These are phyloP conservation scores for Pyrenochaeta sp. DNA, from an alignment of 2,329 filamentous ascomycete species.

Conservation along the genomic window DNA sequence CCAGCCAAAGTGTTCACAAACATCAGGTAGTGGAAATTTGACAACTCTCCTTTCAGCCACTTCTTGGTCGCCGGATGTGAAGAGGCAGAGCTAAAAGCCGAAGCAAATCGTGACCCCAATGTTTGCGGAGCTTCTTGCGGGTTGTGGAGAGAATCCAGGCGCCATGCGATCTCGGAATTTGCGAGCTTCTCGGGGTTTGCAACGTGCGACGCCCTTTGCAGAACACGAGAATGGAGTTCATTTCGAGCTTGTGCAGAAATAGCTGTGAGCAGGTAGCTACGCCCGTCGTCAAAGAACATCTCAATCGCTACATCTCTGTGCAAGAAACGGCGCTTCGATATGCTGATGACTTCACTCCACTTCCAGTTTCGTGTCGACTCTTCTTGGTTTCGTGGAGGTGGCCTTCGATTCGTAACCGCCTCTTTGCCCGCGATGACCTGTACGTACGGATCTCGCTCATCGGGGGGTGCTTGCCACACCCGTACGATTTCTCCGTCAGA, in stretches of 20 bases:
- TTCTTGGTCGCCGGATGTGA: constrained; percentile 85
- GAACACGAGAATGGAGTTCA: constrained; percentile 79
- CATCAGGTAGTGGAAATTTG: constrained; percentile 99
- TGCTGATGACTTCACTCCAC: constrained; percentile 92
- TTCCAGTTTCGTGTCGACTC: constrained; percentile 91
- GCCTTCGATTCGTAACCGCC: constrained; percentile 59
- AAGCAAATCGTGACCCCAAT: constrained; percentile 88
- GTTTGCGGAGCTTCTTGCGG: constrained; percentile 69
- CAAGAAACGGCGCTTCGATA: constrained; percentile 93
- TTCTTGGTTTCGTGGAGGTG: constrained; percentile 40
- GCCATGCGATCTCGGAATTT: constrained; percentile 88
- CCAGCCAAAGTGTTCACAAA: constrained; percentile 97
- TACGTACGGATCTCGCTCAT: constrained; percentile 94
- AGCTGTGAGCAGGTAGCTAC: constrained; percentile 90
- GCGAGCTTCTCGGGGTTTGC: constrained; percentile 72
- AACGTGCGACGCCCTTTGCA: constrained; percentile 80
- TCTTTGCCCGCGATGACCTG: constrained; percentile 88
- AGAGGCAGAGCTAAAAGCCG: constrained; percentile 83
- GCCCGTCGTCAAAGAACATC: constrained; percentile 94
- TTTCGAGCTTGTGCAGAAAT: constrained; percentile 77
- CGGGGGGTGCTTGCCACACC: constrained; percentile 88
- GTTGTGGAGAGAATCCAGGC: constrained; percentile 81
- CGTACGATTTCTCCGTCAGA: constrained; percentile 96
- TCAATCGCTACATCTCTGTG: constrained; percentile 97
- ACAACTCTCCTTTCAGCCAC: constrained; percentile 94